Evolutionary conservation across 225 moss, liverwort and hornwort species (phyloP).

Genomic region (Bryoerythrophyllum caledonicum): DNA sequence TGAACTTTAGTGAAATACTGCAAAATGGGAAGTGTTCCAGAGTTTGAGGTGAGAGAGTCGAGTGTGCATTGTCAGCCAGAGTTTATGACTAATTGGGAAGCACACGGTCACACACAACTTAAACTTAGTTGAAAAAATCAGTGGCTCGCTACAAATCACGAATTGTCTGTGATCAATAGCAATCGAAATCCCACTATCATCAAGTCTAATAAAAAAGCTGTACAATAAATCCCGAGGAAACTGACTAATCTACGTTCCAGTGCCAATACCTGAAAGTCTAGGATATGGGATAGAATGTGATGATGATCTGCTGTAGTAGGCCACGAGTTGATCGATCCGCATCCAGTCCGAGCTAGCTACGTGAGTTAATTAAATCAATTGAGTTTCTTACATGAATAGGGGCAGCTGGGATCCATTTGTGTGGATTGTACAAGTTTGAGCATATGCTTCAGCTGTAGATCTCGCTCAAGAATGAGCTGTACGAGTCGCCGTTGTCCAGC

Average conservation of each 20-base stretch:
- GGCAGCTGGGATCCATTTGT: conserved; percentile 10
- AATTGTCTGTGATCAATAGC: conserved; percentile 27
- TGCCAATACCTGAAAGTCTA: conserved; percentile 4
- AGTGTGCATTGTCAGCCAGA: conserved; percentile 37
- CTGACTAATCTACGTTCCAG: conserved; percentile 17
- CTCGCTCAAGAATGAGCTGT: conserved; percentile 54
- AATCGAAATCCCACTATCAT: conserved; percentile 21
- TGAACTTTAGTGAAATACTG: not conserved
- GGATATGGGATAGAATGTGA: no score
- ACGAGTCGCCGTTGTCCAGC: conserved; percentile 48
- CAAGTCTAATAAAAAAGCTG: conserved; percentile 36
- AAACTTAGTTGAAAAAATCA: conserved; percentile 18
- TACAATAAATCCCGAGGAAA: conserved; percentile 50
- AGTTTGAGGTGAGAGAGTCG: conserved; percentile 6
- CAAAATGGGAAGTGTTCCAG: not conserved
- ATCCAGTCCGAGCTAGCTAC: conserved; percentile 12
- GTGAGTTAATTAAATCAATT: conserved; percentile 17
- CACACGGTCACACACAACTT: conserved; percentile 34
- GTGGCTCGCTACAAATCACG: conserved; percentile 13
- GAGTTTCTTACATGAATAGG: conserved; percentile 37
- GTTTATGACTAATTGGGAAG: conserved; percentile 32
- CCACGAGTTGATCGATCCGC: conserved; percentile 2
- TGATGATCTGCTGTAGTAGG: not conserved
- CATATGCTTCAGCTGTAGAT: conserved; percentile 41
- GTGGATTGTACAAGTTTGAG: conserved; percentile 46